Evolutionary conservation across 2,329 filamentous ascomycete species (phyloP).

Genomic region (Acarospora socialis): DNA sequence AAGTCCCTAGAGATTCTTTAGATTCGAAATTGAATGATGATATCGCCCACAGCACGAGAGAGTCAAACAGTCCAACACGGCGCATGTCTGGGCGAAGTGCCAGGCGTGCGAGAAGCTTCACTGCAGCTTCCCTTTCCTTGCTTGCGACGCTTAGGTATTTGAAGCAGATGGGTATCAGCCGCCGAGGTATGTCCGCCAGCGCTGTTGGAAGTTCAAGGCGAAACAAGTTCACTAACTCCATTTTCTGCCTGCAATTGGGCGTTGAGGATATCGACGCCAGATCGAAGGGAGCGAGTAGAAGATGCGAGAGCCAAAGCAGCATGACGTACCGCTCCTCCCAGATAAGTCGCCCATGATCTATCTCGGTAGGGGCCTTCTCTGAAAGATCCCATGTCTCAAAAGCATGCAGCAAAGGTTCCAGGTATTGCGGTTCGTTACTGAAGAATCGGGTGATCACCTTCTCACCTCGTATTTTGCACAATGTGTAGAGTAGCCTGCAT

Average conservation of each 20-base stretch:
- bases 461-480: slow-evolving; percentile 88
- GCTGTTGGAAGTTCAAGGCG: slow-evolving; percentile 37
- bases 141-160: slow-evolving; percentile 60
- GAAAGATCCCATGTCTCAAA: slow-evolving; percentile 45
- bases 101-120: slow-evolving; percentile 63
- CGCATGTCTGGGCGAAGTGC: slow-evolving; percentile 84
- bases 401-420: slow-evolving; percentile 64
- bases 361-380: slow-evolving; percentile 11
- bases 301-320: slow-evolving; percentile 73
- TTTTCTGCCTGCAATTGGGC: slow-evolving; percentile 2
- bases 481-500: slow-evolving; percentile 66
- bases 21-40: slow-evolving; percentile 38
- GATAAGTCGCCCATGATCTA: slow-evolving; percentile 32
- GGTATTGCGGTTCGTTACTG: slow-evolving; percentile 73
- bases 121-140: slow-evolving; percentile 84
- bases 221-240: slow-evolving; percentile 11
- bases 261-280: slow-evolving; percentile 62
- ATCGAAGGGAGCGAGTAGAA: slow-evolving; percentile 79
- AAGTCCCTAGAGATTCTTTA: slow-evolving; percentile 25
- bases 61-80: slow-evolving; percentile 51
- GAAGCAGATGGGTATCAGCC: slow-evolving; percentile 57
- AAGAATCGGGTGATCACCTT: slow-evolving; percentile 87
- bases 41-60: slow-evolving; percentile 58
- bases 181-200: slow-evolving; percentile 54
- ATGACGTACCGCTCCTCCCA: slow-evolving; percentile 89